phyloP scores from a whole-genome alignment of 1,139 yeast species.

The Hyphopichia pseudoburtonii region DNA sequence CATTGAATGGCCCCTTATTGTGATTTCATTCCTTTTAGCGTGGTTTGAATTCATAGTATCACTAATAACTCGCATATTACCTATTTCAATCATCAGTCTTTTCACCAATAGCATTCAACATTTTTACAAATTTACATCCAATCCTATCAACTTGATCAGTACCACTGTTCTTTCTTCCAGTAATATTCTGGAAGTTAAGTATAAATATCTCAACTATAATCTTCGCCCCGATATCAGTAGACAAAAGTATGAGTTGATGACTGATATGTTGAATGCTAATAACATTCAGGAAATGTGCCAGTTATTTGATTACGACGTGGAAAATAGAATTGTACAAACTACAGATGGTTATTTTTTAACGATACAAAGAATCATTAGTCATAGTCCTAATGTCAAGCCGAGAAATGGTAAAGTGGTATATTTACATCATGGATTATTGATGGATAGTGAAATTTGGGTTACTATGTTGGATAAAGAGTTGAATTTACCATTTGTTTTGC shows the following conservation, averaged over 20 bases:
- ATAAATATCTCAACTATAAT: conserved; percentile 11
- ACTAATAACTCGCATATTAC: conserved; percentile 34
- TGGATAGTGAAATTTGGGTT: conserved; percentile 91
- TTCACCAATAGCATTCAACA: conserved; percentile 30
- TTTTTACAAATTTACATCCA: conserved; percentile 28
- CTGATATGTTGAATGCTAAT: conserved; percentile 31
- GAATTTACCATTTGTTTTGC: conserved; percentile 74
- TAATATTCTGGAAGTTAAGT: conserved; percentile 9
- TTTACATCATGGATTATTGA: conserved; percentile 86
- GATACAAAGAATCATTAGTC: conserved; percentile 25
- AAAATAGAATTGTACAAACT: conserved; percentile 39
- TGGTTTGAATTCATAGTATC: conserved; percentile 42
- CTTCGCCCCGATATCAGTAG: conserved; percentile 13
- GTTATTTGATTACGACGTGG: conserved; percentile 40
- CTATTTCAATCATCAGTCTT: conserved; percentile 27
- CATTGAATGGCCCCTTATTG: conserved; percentile 38
- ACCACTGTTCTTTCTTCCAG: not conserved
- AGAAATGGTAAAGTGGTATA: conserved; percentile 57
- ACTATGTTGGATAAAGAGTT: conserved; percentile 61
- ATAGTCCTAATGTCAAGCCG: conserved; percentile 6
- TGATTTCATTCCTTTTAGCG: conserved; percentile 36
- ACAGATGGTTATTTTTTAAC: conserved; percentile 41
- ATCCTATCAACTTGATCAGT: conserved; percentile 27
- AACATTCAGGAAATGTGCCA: conserved; percentile 35
- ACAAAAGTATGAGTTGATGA: conserved; percentile 28